These are phyloP conservation scores for Penicillium sp. DNA, from an alignment of 2,329 filamentous ascomycete genomes.

Conservation along the genomic window DNA sequence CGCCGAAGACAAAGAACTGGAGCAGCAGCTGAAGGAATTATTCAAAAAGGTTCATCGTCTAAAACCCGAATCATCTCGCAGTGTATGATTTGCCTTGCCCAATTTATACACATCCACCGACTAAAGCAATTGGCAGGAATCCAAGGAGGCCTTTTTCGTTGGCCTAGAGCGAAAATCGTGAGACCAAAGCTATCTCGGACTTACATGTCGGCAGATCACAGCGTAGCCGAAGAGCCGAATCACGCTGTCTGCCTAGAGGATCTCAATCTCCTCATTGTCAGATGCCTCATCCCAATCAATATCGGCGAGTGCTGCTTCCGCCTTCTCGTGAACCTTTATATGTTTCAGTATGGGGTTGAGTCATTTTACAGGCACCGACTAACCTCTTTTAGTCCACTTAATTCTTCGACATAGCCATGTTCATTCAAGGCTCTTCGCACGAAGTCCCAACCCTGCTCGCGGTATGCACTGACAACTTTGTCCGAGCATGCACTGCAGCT, in stretches of 20 bases:
- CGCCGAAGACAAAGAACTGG: constrained; percentile 75
- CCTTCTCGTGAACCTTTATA: constrained; percentile 43
- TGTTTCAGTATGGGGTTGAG: neutral
- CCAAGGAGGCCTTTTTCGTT: constrained; percentile 83
- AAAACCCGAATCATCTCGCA: constrained; percentile 88
- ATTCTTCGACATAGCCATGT: constrained; percentile 61
- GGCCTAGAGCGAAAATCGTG: constrained; percentile 66
- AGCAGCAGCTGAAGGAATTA: constrained; percentile 69
- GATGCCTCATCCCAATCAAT: constrained; percentile 48
- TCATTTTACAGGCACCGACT: neutral
- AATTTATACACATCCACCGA: constrained; percentile 2
- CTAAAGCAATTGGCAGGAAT: constrained; percentile 57
- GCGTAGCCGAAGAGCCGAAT: neutral
- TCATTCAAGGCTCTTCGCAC: constrained; percentile 60
- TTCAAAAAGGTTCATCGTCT: constrained; percentile 80
- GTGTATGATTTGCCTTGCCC: constrained; percentile 50
- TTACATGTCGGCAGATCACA: neutral
- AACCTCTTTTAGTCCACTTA: constrained; percentile 60
- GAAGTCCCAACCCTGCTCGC: constrained; percentile 58
- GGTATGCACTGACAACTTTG: constrained; percentile 53
- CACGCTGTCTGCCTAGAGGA: constrained; percentile 10
- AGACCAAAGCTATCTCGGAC: constrained; percentile 32
- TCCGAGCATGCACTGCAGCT: constrained; percentile 63
- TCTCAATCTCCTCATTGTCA: constrained; percentile 38
- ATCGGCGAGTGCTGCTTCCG: constrained; percentile 45